Percentiles rank a stretch among this genome's conserved stretches.
These are phyloP conservation scores for Epichloe coenophiala DNA, from an alignment of 2,329 filamentous ascomycete species.

Conservation along the genomic window DNA sequence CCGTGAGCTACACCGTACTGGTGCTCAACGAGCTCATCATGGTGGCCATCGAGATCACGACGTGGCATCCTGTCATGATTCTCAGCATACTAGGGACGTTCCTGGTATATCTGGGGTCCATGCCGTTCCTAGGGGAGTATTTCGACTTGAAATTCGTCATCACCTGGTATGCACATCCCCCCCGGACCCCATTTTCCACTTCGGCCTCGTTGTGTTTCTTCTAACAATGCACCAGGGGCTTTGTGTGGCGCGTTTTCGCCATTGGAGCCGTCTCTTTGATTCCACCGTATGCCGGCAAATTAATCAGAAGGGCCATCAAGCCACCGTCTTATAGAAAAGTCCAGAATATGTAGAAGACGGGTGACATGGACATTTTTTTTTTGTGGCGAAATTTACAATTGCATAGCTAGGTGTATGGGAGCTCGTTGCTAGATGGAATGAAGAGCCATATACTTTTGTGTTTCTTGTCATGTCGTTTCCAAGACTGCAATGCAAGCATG, in stretches of 20 bases:
- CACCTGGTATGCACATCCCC: conserved; percentile 44
- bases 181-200: not conserved
- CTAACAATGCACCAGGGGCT: conserved; percentile 43
- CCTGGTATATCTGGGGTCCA: conserved; percentile 61
- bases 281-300: conserved; percentile 76
- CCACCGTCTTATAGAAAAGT: conserved; percentile 95
- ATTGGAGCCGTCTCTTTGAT: conserved; percentile 70
- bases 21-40: conserved; percentile 92
- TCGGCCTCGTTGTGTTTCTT: not conserved
- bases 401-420: not conserved
- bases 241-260: conserved; percentile 75
- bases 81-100: conserved; percentile 71
- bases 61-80: conserved; percentile 93
- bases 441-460: not conserved
- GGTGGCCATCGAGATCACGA: conserved; percentile 93
- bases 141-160: conserved; percentile 74
- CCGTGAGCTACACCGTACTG: conserved; percentile 81
- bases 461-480: not conserved
- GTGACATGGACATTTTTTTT: conserved; percentile 4
- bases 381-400: not conserved
- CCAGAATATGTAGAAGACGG: conserved; percentile 42
- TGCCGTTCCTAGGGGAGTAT: conserved; percentile 80
- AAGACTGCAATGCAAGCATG: not conserved
- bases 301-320: conserved; percentile 72
- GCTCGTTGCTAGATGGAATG: not conserved